Base-by-base conservation (phyloP, 2,329 filamentous ascomycete genomes). In the Cladophialophora chaetospira region DNA sequence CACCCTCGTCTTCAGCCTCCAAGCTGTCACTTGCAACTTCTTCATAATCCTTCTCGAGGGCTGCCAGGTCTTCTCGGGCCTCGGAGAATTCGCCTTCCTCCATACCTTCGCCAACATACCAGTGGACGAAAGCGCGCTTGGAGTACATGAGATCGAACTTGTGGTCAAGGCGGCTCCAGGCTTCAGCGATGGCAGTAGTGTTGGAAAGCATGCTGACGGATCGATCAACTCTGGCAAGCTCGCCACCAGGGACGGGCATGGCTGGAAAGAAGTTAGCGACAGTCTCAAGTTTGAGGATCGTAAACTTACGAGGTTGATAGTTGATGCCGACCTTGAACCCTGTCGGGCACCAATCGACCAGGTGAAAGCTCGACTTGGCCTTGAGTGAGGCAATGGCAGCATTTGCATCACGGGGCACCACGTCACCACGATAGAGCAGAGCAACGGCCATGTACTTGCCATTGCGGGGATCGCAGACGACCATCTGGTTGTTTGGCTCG, bases 21-120 rank as follows among this genome's bases (percentile, higher is more conserved):
- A 86, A 17, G 50, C 58, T 63, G 74, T 92, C 88, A 71, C 80
- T 83, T 60, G 88, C 88, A 66, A 92, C 88, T 80, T 92, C 89
- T 75, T 91, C 88, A 72, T 93, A 93, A 69, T 93, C 89, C 79
- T 88, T 89, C 81, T 93, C 89, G 29, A 94, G 80, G 45, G 89
- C 89, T 62, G 89, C 89, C 60, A 94, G 80, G 72, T 94, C 89
- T 78, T 94, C 89, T 66, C 89, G 87, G 61, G 89, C 89, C 76
- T 94, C 89, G 62, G 86, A 88, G 79, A 94, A 94, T 75, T 94
- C 89, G 68, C 89, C 89, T 74, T 94, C 89, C 79, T 94, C 89
- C 89, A 94, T 94, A 77, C 89, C 89, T 78, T 94, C 89, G 65
- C 89, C 89, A 52, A 94, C 89, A 65, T 87, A 87, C 84, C 84